Base-by-base conservation (phyloP, 305 asterid species). In the Fraxinus angustifolia region DNA sequence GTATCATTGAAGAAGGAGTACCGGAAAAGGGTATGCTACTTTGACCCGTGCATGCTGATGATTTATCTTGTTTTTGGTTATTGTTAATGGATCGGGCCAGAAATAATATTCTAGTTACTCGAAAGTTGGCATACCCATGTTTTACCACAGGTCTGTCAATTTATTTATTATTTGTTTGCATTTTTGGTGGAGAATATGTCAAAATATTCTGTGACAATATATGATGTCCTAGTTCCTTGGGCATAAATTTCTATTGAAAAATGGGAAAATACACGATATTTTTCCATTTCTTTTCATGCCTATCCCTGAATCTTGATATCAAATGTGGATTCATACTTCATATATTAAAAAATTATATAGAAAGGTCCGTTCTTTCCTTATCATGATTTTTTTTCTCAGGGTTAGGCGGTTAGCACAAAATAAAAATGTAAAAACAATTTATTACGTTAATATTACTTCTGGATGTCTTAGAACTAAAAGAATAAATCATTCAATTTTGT, bases 1-100 rank as follows among this genome's bases (percentile, higher is more conserved):
- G 48, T 79, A 19, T 83, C 90, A 73, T 88, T 96, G 92, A 96
- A 91, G 91, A 94, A 94, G 88, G 99, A 94, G 87, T 96, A 96
- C 82, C 93, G 90, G 62, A 96, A 92, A 88, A 96, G 93, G 97
- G 99, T 96, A 62, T 12, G 86, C 56, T 71, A 34, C 74, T 68
- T 31, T 31, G 23, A n/a, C 76, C 11, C 14, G 17, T 33, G 16
- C 45, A 16, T 33, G 48, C 76, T 33, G 45, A 71, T 71, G 42
- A 71, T 71, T 6, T 68, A 12, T 62, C 33, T 74, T 53, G 33
- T 14, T 30, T 67, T 53, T 31, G 35, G 62, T 72, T 26, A 73
- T 38, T 70, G 53, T 35, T 40, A 73, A 42, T 84, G 45, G 58
- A 45, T 78, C 74, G 10, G 78, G 33, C 80, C 36, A 48, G 78